Base-by-base conservation (phyloP, 2,329 filamentous ascomycete genomes). In the Raffaelea ambrosiae region DNA sequence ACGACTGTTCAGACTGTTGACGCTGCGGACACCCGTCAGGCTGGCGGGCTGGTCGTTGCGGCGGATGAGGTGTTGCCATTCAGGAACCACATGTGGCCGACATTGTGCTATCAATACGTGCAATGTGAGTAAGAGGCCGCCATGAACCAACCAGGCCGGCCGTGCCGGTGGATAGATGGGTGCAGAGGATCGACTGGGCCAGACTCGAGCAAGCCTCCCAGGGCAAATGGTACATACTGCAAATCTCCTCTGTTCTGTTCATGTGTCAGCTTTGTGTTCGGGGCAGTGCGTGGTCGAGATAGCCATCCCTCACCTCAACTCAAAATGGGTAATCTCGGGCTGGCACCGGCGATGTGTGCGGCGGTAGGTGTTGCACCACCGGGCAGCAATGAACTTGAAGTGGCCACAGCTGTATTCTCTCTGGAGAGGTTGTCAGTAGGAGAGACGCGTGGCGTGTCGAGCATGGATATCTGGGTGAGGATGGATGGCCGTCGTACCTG, bases 41-140 rank as follows among this genome's bases (percentile, higher is more conserved):
- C 48, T 50, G 36, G 39, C 22, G 5, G 48, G 49, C 5, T 59
- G 7, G 26, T 29, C 62, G 52, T 60, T 55, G 52, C 61, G 63
- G 53, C 60, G 62, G 56, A 66, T 66, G 48, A 64, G 55, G 53
- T 61, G 61, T 50, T 65, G 62, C 65, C 65, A 67, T 1, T 59
- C 54, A 13, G 63, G 60, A 23, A 60, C 58, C 18, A 59, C 55
- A 39, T 61, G 61, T 3, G 65, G 65, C 48, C 62, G 66, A 59
- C 65, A 67, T 56, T 66, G 61, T 43, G 63, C 63, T 66, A 47
- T 22, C 8, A 31, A n/a, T 31, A n/a, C 35, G 21, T 18, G 5
- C 14, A 39, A 40, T 35, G 23, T 21, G 3, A 13, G 41, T 18
- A 13, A 33, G 20, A 42, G 38, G 3, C 14, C n/a, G n/a, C n/a